These are phyloP conservation scores for Xylaria polymorpha DNA, from an alignment of 2,329 filamentous ascomycete species.

Conservation along the genomic window DNA sequence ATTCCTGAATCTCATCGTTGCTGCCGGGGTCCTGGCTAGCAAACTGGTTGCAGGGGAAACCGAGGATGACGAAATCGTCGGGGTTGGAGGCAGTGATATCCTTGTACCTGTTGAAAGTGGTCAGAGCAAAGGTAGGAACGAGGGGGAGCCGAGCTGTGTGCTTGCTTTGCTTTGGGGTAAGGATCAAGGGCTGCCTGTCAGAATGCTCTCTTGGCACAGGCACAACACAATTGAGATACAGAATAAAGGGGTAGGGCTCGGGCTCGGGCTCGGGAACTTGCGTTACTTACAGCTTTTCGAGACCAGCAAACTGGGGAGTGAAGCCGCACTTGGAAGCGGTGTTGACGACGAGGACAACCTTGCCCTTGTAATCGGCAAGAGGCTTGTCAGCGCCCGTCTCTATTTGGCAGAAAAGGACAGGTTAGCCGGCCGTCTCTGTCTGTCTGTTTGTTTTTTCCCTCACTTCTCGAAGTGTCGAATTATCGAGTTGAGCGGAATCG, in stretches of 20 bases:
- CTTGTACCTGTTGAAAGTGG: conserved; percentile 66
- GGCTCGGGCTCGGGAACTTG: not conserved
- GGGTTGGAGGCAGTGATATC: conserved; percentile 73
- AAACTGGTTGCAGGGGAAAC: conserved; percentile 99
- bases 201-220: not conserved
- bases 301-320: conserved; percentile 91
- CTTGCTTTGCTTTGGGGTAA: not conserved
- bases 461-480: not conserved
- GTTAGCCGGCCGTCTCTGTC: conserved; percentile 31
- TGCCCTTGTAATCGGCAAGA: conserved; percentile 81
- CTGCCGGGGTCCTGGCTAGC: conserved; percentile 86
- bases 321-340: conserved; percentile 99
- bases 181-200: not conserved
- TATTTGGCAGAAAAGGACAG: conserved; percentile 51
- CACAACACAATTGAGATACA: not conserved
- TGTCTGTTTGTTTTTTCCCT: not conserved
- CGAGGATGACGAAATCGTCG: conserved; percentile 86
- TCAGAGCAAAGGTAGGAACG: conserved; percentile 14
- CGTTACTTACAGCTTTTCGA: conserved; percentile 77
- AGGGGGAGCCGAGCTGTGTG: not conserved
- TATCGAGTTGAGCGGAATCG: not conserved
- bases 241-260: not conserved
- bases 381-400: conserved; percentile 79
- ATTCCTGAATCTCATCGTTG: conserved; percentile 82
- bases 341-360: conserved; percentile 96